phyloP scores from a whole-genome alignment of 1,284 basidiomycete species.

The Takashimella koratensis region DNA sequence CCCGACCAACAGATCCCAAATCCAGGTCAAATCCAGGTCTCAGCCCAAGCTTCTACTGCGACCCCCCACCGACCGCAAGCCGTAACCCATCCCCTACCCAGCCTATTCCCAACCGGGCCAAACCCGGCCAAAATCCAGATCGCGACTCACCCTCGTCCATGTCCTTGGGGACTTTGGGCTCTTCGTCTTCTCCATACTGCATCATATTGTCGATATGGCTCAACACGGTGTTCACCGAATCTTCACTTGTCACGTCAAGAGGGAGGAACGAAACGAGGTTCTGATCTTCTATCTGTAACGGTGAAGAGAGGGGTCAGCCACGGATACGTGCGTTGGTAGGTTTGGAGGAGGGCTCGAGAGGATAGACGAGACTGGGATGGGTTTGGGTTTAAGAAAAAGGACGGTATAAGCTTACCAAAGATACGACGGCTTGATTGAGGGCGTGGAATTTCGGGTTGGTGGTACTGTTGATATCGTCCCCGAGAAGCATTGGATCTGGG shows the following conservation, averaged over 20 bases:
- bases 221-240: conserved; percentile 83
- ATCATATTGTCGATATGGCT: conserved; percentile 97
- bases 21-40: no score
- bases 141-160: conserved; percentile 81
- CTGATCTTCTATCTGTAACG: conserved; percentile 97
- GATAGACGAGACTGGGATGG: neutral
- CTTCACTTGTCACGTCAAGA: conserved; percentile 83
- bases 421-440: conserved; percentile 90
- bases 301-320: conserved; percentile 1
- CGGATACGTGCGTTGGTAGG: no score
- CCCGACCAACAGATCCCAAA: no score
- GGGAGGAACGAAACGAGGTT: conserved; percentile 96
- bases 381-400: neutral
- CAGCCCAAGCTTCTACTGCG: no score
- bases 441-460: conserved; percentile 86
- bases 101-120: no score
- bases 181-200: conserved; percentile 93
- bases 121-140: no score
- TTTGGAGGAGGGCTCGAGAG: no score
- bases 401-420: conserved; percentile 61
- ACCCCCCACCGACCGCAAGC: no score
- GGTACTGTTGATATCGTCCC: conserved; percentile 60
- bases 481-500: conserved; percentile 88
- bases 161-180: conserved; percentile 79
- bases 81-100: no score